Conservation (phyloP, 192 early-diverging fungal genomes). For the Coemansia sp. region DNA sequence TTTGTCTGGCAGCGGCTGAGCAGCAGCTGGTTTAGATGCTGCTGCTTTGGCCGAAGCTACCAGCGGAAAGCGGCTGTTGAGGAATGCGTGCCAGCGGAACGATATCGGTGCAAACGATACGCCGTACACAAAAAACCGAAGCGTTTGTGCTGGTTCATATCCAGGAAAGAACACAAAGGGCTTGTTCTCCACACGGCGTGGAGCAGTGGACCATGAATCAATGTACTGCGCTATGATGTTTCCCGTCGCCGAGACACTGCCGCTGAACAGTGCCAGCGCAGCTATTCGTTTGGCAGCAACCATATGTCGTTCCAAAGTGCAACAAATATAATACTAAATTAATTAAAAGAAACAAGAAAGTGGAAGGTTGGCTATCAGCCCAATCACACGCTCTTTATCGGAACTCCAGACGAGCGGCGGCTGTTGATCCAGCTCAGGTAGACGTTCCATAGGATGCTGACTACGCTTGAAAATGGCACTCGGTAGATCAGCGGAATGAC, state of each 20-base stretch:
- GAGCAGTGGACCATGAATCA: slow-evolving; percentile 2
- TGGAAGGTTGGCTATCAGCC: not conserved
- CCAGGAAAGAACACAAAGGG: not conserved
- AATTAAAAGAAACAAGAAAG: not conserved
- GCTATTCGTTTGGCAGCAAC: not conserved
- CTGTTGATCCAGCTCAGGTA: slow-evolving; percentile 68
- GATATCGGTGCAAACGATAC: slow-evolving; percentile 22
- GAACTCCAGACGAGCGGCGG: not conserved
- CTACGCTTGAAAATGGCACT: slow-evolving; percentile 65
- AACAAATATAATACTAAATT: not conserved
- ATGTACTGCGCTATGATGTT: slow-evolving; percentile 31
- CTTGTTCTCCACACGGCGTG: not conserved
- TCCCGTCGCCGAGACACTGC: slow-evolving; percentile 30
- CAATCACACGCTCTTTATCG: no score
- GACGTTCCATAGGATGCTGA: slow-evolving; percentile 68
- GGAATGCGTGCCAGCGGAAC: slow-evolving; percentile 42
- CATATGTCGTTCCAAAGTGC: not conserved
- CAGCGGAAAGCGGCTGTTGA: slow-evolving; percentile 28
- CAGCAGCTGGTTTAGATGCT: not conserved
- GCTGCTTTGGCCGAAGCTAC: not conserved
- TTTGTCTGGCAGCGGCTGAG: not conserved
- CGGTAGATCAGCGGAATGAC: slow-evolving; percentile 64
- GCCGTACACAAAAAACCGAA: slow-evolving; percentile 40
- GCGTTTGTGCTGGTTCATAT: slow-evolving; percentile 21
- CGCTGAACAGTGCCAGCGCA: slow-evolving; percentile 32